Evolutionary conservation across 805 yeast species (phyloP), one percentile per base, ranked within the genome.

Genomic region (Kregervanrija delftensis): DNA sequence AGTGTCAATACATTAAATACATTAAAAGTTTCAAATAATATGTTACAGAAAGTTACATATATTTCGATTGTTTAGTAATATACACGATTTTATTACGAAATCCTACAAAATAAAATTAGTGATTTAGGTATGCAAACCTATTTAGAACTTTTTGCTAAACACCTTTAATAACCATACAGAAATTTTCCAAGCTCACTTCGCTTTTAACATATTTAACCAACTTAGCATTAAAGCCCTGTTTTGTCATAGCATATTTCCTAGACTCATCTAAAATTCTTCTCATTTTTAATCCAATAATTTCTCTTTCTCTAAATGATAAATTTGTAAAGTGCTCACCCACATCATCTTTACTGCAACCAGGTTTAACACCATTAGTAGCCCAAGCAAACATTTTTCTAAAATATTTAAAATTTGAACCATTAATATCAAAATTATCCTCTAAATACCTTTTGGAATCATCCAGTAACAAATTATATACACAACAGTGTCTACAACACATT

Each of bases 401-500:
- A 12, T 55, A 61, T 6, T 51, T 46, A 17, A 63, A 57, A 45
- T 72, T 72, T 8, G 56, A 55, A 8, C 48, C 49, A 11, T 51
- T 52, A 12, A 73, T 58, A 1, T 55, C 52, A 43, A 65, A 65
- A 4, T 61, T 49, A 0, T 52, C 47, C 2, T 41, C 38, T 22
- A 82, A 58, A 53, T 61, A 76, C 17, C 53, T 51, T 41, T 66
- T 60, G 1, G 83, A 76, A 30, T 64, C 67, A 0, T 73, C 70
- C 12, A 85, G 60, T 12, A 84, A 67, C 45, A 74, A 69, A n/a
- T 71, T 64, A 48, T 77, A 81, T 35, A 73, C 64, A 55, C 97
- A 90, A 15, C 82, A 81, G 57, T 89, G 97, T 44, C 97, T 73
- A 61, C 97, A 89, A 59, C 97, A 89, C 87, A 90, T 83, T 22